phyloP scores from a whole-genome alignment of 208 protist species.

The Trypanosomatidae sp. region DNA sequence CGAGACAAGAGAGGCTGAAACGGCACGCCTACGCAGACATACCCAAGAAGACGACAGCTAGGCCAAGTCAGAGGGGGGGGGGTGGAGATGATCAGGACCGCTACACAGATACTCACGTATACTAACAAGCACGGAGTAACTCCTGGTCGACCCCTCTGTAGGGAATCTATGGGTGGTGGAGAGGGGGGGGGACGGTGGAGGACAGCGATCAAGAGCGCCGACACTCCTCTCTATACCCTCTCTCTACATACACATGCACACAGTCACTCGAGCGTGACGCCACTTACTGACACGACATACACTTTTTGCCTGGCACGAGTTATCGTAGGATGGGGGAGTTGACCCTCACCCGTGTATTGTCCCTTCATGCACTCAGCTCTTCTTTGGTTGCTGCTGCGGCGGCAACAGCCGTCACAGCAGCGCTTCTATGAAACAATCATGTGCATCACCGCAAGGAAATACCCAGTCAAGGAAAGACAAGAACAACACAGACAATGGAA shows the following conservation, averaged over 20 bases:
- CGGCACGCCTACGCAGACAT: neutral
- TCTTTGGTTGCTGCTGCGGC: neutral
- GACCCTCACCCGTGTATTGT: neutral
- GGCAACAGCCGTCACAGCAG: neutral
- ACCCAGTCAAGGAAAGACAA: neutral
- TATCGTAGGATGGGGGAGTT: neutral
- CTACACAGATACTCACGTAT: neutral
- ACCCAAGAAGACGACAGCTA: neutral
- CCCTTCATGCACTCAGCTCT: neutral
- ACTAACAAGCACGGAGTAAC: neutral
- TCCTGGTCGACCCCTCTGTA: neutral
- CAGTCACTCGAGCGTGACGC: neutral
- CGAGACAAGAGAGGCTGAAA: neutral
- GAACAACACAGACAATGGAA: neutral
- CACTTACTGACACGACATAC: neutral
- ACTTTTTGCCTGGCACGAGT: neutral
- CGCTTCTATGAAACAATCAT: neutral
- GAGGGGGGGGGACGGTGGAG: neutral
- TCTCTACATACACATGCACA: slow-evolving; percentile 1
- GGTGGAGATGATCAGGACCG: neutral
- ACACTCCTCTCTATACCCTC: neutral
- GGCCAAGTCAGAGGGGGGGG: neutral
- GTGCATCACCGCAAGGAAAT: neutral
- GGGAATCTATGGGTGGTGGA: neutral
- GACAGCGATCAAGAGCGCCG: neutral